Base-by-base conservation (phyloP, 768 basidiomycete species). In the Kwoniella europaea region DNA sequence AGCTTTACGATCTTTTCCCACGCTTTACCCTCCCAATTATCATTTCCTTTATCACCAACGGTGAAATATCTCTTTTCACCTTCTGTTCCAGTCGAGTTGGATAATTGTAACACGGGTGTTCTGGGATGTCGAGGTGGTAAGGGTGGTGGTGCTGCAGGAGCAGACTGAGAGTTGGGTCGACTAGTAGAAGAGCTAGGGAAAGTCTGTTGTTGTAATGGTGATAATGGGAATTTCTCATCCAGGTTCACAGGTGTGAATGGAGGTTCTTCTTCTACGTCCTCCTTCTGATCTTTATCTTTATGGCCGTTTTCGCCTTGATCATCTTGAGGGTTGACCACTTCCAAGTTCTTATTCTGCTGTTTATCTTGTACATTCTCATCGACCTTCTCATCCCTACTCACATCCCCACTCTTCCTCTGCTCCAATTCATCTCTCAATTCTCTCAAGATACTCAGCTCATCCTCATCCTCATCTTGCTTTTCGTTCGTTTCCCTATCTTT, bases 21-120 rank as follows among this genome's bases (percentile, higher is more conserved):
- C 18, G 79, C 79, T 70, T 78, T 79, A 41, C 63, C 74, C 65
- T 83, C 82, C 81, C 81, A 83, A 12, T 57, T 68, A 13, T 80
- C 76, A n/a, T 66, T 73, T 16, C 63, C 68, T 22, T 35, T 42
- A 22, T 54, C 9, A n/a, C 13, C 29, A 24, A 59, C 27, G 3
- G 15, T 54, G 27, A 80, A 52, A 67, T 54, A 76, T 56, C 63
- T 24, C 63, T 74, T 79, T 63, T 71, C 73, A 6, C 67, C 75
- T 12, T 73, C 71, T 12, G 41, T 15, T 20, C 53, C 54, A 15
- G 4, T 22, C 20, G 44, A 43, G 12, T 35, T 42, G 12, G 61
- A 35, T 56, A 18, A 4, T 59, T 59, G 57, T 16, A 59, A 35
- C 16, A 41, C 24, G 29, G 57, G 57, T 59, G 57, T 71, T 27